Evolutionary conservation across 345 rosid genomes (phyloP), one percentile per base, ranked within the genome.

Genomic region (Gossypium ekmanianum): DNA sequence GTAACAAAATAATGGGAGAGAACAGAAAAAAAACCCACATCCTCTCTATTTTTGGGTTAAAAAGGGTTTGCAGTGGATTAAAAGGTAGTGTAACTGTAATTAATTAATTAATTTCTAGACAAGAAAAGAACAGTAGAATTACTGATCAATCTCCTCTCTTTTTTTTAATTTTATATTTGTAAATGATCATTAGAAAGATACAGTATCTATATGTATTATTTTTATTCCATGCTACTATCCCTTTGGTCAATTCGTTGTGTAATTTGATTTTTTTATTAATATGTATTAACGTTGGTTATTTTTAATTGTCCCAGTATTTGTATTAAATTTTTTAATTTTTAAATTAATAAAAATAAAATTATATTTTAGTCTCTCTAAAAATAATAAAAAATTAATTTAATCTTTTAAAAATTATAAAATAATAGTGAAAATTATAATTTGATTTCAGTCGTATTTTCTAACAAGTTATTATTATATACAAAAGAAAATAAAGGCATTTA

Each of bases 21-120:
- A 67, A 76, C 65, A 59, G 47, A 48, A 43, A 34, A 74, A 74
- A 67, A 29, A 72, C 29, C 77, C 83, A 75, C 80, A 83, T 83
- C 82, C 90, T 34, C 41, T 34, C 41, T 83, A 74, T 83, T 92
- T 92, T 89, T 88, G 85, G 86, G 84, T 84, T 79, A 77, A 51
- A 11, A 82, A 34, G 97, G 95, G 90, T 75, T 83, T 83, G 85
- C 81, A 80, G 81, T 79, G 44, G 75, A 80, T 73, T 61, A 73
- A 75, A 54, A 69, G 7, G 71, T 74, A 83, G 82, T 87, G 85
- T 82, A 84, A 34, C 41, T 34, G 41, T 34, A 34, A 34, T 34
- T 34, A 34, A 80, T 87, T 87, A 85, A 80, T 83, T 75, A 84
- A 63, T 83, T 81, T 81, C 87, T 82, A 85, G 90, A 81, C 1